These are phyloP conservation scores for Fusarium buxicola DNA, from an alignment of 2,329 filamentous ascomycete genomes.

Conservation along the genomic window DNA sequence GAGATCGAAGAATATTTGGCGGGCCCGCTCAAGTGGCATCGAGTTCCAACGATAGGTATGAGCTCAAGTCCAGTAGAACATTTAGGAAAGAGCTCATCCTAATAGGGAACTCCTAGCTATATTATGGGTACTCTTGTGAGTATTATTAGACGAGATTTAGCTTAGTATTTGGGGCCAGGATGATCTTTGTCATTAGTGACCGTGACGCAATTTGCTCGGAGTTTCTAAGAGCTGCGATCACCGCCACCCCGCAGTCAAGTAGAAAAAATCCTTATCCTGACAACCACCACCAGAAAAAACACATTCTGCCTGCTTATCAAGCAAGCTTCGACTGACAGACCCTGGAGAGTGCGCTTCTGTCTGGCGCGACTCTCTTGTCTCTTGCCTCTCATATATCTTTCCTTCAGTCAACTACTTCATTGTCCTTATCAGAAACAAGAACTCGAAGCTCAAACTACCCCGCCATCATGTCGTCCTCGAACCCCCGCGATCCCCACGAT, in stretches of 20 bases:
- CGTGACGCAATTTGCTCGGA: not conserved
- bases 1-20: too few species aligned
- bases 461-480: slow-evolving; percentile 50
- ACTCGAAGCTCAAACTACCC: slow-evolving; percentile 35
- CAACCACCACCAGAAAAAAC: slow-evolving; percentile 38
- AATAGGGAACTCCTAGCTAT: too few species aligned
- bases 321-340: slow-evolving; percentile 41
- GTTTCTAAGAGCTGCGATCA: slow-evolving; percentile 19
- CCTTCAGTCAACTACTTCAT: not conserved
- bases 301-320: slow-evolving; percentile 46
- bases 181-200: not conserved
- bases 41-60: too few species aligned
- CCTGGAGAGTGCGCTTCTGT: slow-evolving; percentile 2
- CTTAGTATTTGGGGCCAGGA: too few species aligned
- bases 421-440: not conserved
- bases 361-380: not conserved
- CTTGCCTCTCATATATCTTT: not conserved
- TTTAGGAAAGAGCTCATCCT: too few species aligned
- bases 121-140: too few species aligned
- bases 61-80: too few species aligned
- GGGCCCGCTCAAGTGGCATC: too few species aligned
- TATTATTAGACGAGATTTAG: too few species aligned
- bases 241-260: slow-evolving; percentile 44
- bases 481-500: slow-evolving; percentile 41
- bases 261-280: slow-evolving; percentile 42